Conservation (phyloP, 164 flowering plant species). For the Hamamelis virginiana region DNA sequence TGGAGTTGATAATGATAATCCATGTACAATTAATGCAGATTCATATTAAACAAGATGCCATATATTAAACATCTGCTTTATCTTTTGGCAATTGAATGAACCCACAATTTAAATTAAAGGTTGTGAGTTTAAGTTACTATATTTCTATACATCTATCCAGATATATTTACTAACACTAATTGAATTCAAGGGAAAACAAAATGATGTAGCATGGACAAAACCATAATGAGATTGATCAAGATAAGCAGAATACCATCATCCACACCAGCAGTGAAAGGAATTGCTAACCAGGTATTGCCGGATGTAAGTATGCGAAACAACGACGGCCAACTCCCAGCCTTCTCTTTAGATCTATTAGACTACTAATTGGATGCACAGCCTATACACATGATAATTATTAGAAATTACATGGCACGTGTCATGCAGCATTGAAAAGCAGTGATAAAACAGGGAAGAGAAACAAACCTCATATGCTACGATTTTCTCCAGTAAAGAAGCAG, state of each 20-base stretch:
- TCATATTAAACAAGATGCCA: too few species aligned
- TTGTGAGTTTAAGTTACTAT: too few species aligned
- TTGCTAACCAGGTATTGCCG: conserved; percentile 81
- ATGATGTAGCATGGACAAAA: not conserved
- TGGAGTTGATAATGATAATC: too few species aligned
- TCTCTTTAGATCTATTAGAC: conserved; percentile 85
- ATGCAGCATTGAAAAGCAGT: not conserved
- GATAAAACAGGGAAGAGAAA: not conserved
- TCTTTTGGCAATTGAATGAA: too few species aligned
- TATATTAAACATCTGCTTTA: too few species aligned
- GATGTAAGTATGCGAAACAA: conserved; percentile 94
- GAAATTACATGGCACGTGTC: not conserved
- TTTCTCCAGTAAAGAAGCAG: conserved; percentile 94
- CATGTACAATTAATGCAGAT: too few species aligned
- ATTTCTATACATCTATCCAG: too few species aligned
- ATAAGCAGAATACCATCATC: not conserved
- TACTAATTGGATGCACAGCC: conserved; percentile 99
- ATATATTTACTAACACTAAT: too few species aligned
- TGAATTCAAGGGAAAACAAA: too few species aligned
- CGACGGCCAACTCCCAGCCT: conserved; percentile 94
- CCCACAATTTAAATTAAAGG: too few species aligned
- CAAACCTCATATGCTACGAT: conserved; percentile 88
- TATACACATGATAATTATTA: conserved; percentile 19
- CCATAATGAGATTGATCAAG: not conserved
- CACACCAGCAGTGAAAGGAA: conserved; percentile 9